Base-by-base conservation (phyloP, 768 basidiomycete genomes). In the Boletus rubescentipes region DNA sequence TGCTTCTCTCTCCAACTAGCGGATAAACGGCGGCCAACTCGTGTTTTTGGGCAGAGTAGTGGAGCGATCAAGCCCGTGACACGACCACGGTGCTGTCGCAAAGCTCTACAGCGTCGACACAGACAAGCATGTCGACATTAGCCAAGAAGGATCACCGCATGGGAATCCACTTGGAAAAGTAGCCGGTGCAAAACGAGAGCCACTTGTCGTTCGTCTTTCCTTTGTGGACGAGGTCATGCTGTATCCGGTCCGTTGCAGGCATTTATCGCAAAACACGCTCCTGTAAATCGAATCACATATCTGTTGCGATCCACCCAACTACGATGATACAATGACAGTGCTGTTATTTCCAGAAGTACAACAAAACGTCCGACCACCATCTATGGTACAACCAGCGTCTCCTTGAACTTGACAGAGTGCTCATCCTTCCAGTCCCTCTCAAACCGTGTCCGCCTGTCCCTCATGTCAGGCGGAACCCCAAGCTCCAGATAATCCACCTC, bases 401-500 rank as follows among this genome's bases (percentile, higher is more conserved):
- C 86, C 46, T 70, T 67, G 83, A 90, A 91, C 30, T 66, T 67
- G 4, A 74, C 77, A 14, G 64, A 69, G 0, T 14, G 3, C 9
- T 59, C 60, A 26, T 26, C 26, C 26, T 26, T 6, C 26, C 26
- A 26, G 7, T 69, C 73, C 63, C 77, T 76, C 58, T 70, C 76
- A 51, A 82, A 90, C 48, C 70, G 65, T 23, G 81, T 83, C 63
- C 90, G 72, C 57, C 75, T 75, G 59, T 90, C 79, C 9, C 26
- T 26, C 26, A 3, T 26, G 26, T 26, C 26, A 26, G 26, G 26
- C 3, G 26, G 26, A 26, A 26, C 26, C 26, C 26, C 26, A 26
- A 26, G 61, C 64, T 88, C 87, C 15, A 85, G 63, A 70, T 80
- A 81, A 65, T 94, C 92, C 32, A 92, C 82, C 49, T 81, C 78